Base-by-base conservation (phyloP, 495 filamentous ascomycete genomes). In the Cercophora sp. region DNA sequence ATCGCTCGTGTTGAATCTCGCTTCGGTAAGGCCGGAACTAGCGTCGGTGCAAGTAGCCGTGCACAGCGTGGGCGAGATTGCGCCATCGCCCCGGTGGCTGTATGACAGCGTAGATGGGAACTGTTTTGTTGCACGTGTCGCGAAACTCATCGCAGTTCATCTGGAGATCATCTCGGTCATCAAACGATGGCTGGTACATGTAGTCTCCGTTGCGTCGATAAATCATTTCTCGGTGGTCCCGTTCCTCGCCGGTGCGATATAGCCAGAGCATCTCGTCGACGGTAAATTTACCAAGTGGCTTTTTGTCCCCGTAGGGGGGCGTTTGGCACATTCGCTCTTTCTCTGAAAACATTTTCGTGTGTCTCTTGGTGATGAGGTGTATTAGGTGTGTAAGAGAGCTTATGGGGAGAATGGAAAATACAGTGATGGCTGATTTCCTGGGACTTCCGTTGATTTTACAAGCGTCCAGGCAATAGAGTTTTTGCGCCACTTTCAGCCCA, bases 1-100 rank as follows among this genome's bases (percentile, higher is more conserved):
- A 44, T 26, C 40, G 40, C 40, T 22, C 16, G 40, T 26, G 40
- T 26, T 44, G 18, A 44, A 44, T 44, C 40, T 44, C 40, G 22
- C 40, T 44, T 22, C 40, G 40, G 22, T 44, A 44, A 26, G 40
- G 40, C 16, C 40, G 40, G 40, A 44, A 44, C 40, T 20, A 44
- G 40, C 40, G 40, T 23, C 40, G 13, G 40, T 44, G 24, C 16
- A 44, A 23, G 22, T 44, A 44, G 40, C 24, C 24, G 40, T 44
- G 40, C 40, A 44, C 40, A 26, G 40, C 22, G 15, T 44, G 16
- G 20, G 22, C 13, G 40, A 44, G 20, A 39, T 39, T 39, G 35
- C 8, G 35, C 35, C 35, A 39, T 39, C 6, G 35, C 35, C 35
- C 35, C 35, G 35, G 35, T 39, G 35, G 15, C 35, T 39, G 35